These are phyloP conservation scores for Boletus sensibilis DNA, from an alignment of 768 basidiomycete genomes.

Conservation along the genomic window DNA sequence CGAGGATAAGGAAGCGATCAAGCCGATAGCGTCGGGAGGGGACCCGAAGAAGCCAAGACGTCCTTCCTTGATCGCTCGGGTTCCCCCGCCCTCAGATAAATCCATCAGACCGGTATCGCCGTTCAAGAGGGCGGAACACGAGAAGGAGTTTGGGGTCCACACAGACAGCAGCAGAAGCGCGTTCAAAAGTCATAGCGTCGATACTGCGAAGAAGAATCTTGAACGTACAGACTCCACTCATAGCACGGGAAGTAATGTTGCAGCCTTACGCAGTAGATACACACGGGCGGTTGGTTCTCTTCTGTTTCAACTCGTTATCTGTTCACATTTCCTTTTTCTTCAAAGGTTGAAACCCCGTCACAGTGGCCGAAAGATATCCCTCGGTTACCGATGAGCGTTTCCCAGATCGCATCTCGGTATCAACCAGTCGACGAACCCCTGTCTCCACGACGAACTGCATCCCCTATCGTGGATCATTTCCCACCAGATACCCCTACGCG, in stretches of 20 bases:
- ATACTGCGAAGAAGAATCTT: constrained; percentile 34
- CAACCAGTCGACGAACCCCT: constrained; percentile 43
- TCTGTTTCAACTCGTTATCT: background rate
- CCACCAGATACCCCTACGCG: constrained; percentile 23
- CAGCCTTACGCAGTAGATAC: constrained; percentile 67
- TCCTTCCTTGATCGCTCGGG: constrained; percentile 22
- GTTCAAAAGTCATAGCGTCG: constrained; percentile 31
- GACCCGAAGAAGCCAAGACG: constrained; percentile 18
- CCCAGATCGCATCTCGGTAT: constrained; percentile 62
- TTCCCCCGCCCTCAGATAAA: constrained; percentile 18
- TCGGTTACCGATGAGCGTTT: constrained; percentile 61
- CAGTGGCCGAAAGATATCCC: constrained; percentile 62
- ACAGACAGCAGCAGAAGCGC: constrained; percentile 16
- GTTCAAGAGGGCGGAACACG: constrained; percentile 24
- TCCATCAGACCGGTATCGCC: constrained; percentile 13
- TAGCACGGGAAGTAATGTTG: constrained; percentile 60
- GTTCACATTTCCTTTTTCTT: constrained; percentile 4
- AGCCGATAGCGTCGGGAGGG: background rate
- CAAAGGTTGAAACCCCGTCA: constrained; percentile 53
- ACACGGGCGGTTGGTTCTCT: constrained; percentile 48
- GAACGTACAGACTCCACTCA: constrained; percentile 54
- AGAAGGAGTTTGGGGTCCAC: constrained; percentile 37
- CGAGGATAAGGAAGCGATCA: background rate
- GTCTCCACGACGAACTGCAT: constrained; percentile 41
- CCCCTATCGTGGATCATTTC: constrained; percentile 34